These are phyloP conservation scores for Reticulascus tulasneorum DNA, from an alignment of 2,329 filamentous ascomycete species.

Conservation along the genomic window DNA sequence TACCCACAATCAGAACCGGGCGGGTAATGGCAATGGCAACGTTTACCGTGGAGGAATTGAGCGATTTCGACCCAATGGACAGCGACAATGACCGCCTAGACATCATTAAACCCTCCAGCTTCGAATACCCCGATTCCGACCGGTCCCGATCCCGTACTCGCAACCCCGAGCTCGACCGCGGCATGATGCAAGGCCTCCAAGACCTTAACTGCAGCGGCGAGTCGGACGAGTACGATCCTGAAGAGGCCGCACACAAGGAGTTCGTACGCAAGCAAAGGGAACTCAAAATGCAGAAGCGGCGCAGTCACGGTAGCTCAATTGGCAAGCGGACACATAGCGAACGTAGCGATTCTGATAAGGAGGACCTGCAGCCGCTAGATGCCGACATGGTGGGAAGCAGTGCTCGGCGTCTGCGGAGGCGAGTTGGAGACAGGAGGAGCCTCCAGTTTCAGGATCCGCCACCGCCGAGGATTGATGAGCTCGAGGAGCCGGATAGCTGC, in stretches of 20 bases:
- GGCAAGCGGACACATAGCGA: slow-evolving; percentile 53
- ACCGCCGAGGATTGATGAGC: slow-evolving; percentile 47
- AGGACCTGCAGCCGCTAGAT: slow-evolving; percentile 26
- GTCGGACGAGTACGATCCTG: slow-evolving; percentile 30
- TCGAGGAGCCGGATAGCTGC: slow-evolving; percentile 48
- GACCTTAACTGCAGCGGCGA: slow-evolving; percentile 44
- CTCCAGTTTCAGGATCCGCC: slow-evolving; percentile 48
- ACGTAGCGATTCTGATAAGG: slow-evolving; percentile 45
- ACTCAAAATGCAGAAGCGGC: slow-evolving; percentile 38
- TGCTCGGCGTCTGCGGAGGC: slow-evolving; percentile 43
- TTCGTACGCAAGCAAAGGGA: slow-evolving; percentile 38
- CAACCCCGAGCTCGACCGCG: slow-evolving; percentile 33
- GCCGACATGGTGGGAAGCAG: slow-evolving; percentile 40
- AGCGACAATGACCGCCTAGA: slow-evolving; percentile 38
- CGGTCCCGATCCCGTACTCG: slow-evolving; percentile 31
- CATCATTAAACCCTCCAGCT: slow-evolving; percentile 39
- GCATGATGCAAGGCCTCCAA: slow-evolving; percentile 39
- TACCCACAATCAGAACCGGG: slow-evolving; percentile 5
- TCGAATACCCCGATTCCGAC: slow-evolving; percentile 40
- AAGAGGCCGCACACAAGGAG: slow-evolving; percentile 26
- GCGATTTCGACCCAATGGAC: slow-evolving; percentile 41
- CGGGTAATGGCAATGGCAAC: slow-evolving; percentile 12
- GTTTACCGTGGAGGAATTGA: slow-evolving; percentile 41
- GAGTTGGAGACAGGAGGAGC: slow-evolving; percentile 41
- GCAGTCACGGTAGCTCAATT: slow-evolving; percentile 50